Evolutionary conservation across 208 protist genomes (phyloP).

Genomic region (Acanthamoeba culbertsoni): DNA sequence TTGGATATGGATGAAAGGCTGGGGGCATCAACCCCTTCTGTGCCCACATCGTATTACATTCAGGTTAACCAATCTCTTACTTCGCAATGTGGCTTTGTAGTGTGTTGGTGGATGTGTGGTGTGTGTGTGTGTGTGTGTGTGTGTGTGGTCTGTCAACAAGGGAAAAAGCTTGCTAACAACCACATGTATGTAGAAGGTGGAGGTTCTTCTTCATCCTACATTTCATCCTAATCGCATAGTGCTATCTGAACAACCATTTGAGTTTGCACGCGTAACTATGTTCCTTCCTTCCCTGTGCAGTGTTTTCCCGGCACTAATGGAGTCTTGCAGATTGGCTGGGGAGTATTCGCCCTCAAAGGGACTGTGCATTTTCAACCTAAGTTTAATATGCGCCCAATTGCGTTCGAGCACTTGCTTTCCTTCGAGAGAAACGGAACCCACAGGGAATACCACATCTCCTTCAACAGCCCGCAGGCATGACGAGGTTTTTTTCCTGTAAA

Average conservation of each 20-base stretch:
- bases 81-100: background rate
- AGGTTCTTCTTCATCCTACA: constrained; percentile 23
- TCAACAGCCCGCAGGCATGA: background rate
- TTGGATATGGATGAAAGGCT: constrained; percentile 28
- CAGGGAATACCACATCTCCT: constrained; percentile 37
- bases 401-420: constrained; percentile 43
- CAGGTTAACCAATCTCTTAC: background rate
- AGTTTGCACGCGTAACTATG: background rate
- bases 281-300: background rate
- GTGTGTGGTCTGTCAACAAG: background rate
- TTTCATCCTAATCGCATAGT: background rate
- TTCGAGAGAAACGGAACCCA: constrained; percentile 49
- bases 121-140: background rate
- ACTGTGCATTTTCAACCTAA: constrained; percentile 21
- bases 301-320: background rate
- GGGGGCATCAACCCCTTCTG: background rate
- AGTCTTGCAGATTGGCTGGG: background rate
- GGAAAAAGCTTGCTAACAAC: too few relatives aligned
- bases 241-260: background rate
- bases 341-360: background rate
- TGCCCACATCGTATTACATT: background rate
- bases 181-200: background rate
- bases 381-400: constrained; percentile 1
- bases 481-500: background rate
- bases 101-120: background rate